Evolutionary conservation across 2,329 filamentous ascomycete species (phyloP), one percentile per base, ranked within the genome.

Genomic region (Epichloe sylvatica): DNA sequence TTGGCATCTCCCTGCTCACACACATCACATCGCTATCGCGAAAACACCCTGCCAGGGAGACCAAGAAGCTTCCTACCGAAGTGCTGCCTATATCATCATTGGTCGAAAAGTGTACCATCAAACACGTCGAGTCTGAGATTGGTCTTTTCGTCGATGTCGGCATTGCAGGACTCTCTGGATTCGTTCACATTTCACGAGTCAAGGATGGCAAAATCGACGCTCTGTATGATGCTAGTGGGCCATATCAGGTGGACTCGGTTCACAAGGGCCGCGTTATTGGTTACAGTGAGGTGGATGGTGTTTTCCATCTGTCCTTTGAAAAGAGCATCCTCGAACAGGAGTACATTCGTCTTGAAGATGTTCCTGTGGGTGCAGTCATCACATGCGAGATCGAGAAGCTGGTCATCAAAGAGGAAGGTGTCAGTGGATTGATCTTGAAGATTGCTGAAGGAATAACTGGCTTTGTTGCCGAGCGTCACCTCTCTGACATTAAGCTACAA

Each of bases 121-220:
- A 81, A 48, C 84, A 84, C 56, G 87, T 96, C 3, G 85, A 94
- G 56, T 73, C 81, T 5, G 81, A 83, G 3, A 78, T 91, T 52
- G 94, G 92, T 48, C 72, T 96, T 2, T 95, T 94, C 59, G 75
- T 89, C 7, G 78, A 85, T 56, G 68, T 89, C 38, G 82, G 81
- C 2, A 55, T 68, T 15, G 54, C 65, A 4, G 87, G 81, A 33
- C 72, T 91, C 3, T 72, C 78, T n/a, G 87, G 87, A 9, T 98
- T 96, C 60, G 89, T 94, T 21, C 92, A 98, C 65, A 94, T 98
- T 55, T 98, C 92, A 1, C 80, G 86, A 55, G 78, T 98, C 53
- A 85, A 91, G 52, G 91, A 98, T 63, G 83, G 84, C 56, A 94
- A 92, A 64, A 77, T 96, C 48, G 92, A 97, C 54, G 79, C 78